Evolutionary conservation across 2,329 filamentous ascomycete genomes (phyloP), one percentile per base, ranked within the genome.

Genomic region (Apiospora sp.): DNA sequence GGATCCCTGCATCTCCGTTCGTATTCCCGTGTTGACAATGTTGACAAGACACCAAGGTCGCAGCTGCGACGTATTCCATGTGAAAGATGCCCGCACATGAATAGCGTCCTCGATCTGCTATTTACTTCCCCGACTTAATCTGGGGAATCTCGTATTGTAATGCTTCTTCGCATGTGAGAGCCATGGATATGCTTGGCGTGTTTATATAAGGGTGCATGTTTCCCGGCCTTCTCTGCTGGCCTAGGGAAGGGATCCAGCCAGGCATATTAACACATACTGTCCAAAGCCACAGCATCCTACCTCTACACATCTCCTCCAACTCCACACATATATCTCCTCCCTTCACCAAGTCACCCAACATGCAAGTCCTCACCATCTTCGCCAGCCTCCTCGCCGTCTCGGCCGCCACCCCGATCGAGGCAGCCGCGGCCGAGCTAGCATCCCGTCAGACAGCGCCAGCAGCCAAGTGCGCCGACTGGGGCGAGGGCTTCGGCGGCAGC

Each of bases 401-500:
- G 51, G 27, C 27, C 51, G 54, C 54, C 30, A 19, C 54, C 27
- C 27, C 54, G 16, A 7, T 61, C 14, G 27, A 19, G 16, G 46
- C 3, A 1, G 46, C 46, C 49, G n/a, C 22, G 2, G 49, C n/a
- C 48, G 48, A 24, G 6, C 7, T 41, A 8, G 37, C 37, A 41
- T 41, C 49, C n/a, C 49, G 49, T 4, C 49, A 51, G n/a, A 7
- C 48, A 8, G 48, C 48, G 22, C n/a, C 48, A 1, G 51, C 51
- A 13, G 51, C 51, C 51, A 58, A 58, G 51, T 58, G 51, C 51
- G 51, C 51, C 27, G 51, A 58, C 51, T 58, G 51, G 51, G 51
- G 51, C 51, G 16, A 16, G 14, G 51, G 51, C 27, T 58, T 58
- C 51, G 51, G 51, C 51, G 51, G 51, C 27, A 34, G 27, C 27